Conservation (phyloP, 2,329 filamentous ascomycete genomes). For the Penicillium sp. region DNA sequence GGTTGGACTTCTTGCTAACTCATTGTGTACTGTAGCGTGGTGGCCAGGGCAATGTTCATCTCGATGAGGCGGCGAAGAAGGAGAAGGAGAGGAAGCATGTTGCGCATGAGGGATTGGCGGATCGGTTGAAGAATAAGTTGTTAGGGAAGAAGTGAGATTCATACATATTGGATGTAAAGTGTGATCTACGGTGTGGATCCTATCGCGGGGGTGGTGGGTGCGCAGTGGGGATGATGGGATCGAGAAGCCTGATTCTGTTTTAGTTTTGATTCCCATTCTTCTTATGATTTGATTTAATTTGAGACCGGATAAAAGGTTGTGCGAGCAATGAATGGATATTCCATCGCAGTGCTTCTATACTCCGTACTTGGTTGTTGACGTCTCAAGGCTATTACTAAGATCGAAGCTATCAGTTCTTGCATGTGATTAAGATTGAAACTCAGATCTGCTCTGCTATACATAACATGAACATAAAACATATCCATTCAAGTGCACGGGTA, state of each 20-base stretch:
- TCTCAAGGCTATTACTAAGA: no score
- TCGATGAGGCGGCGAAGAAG: conserved; percentile 36
- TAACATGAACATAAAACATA: background rate
- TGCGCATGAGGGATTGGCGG: conserved; percentile 44
- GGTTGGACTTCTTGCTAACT: background rate
- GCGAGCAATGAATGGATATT: background rate
- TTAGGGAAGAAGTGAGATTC: conserved; percentile 31
- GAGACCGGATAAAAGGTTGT: background rate
- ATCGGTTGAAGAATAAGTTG: conserved; percentile 50
- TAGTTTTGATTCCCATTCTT: background rate
- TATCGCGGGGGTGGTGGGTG: background rate
- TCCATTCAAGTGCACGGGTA: no score
- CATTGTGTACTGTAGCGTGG: conserved; percentile 41
- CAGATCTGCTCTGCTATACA: background rate
- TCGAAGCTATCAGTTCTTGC: background rate
- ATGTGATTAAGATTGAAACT: background rate
- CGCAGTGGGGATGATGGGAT: background rate
- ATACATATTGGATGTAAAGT: background rate
- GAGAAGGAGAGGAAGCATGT: conserved; percentile 32
- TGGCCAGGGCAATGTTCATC: conserved; percentile 46
- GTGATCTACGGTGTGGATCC: conserved; percentile 3
- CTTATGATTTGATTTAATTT: background rate
- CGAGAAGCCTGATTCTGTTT: background rate
- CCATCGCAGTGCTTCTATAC: background rate
- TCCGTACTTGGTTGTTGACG: background rate